Evolutionary conservation across 768 basidiomycete species (phyloP), one percentile per base, ranked within the genome.

Genomic region (Russula sp.): DNA sequence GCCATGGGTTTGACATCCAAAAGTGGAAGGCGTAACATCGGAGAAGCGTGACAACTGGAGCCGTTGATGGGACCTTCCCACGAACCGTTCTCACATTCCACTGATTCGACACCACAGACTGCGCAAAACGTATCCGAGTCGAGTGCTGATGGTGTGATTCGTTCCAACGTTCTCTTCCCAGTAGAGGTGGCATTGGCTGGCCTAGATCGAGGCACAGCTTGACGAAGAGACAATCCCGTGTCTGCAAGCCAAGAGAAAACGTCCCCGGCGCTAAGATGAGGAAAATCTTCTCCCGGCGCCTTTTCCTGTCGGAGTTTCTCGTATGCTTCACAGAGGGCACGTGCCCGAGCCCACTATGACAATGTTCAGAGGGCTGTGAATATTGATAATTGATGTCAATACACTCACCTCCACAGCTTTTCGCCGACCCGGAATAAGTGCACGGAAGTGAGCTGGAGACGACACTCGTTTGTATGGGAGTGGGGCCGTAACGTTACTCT

Each of bases 371-470:
- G n/a, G 40, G 26, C 59, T 38, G 54, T 42, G 52, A 42, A n/a
- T 26, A 2, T 9, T 53, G 42, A 49, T 16, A 22, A 44, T n/a
- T 62, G 18, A 34, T 30, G 70, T 76, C 38, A 34, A 79, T 81
- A 36, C 24, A 69, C 78, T 42, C 34, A 81, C 81, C 74, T 82
- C 81, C 4, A 83, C 75, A 1, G 81, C 80, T 67, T 82, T 82
- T 49, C 79, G 75, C 48, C 79, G 77, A 36, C 81, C 81, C 52
- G 74, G 73, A 5, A 77, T 70, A 24, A 82, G 70, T 16, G 69
- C 68, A 7, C 73, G 70, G 7, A 80, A 70, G 4, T 79, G 77
- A 10, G 71, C 67, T 2, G 75, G 74, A 8, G 70, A 73, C 14
- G 76, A 58, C 5, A 75, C 76, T 42, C 80, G 70, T 49, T 72